phyloP scores from a whole-genome alignment of 345 rosid genomes.

The Populus simonii region DNA sequence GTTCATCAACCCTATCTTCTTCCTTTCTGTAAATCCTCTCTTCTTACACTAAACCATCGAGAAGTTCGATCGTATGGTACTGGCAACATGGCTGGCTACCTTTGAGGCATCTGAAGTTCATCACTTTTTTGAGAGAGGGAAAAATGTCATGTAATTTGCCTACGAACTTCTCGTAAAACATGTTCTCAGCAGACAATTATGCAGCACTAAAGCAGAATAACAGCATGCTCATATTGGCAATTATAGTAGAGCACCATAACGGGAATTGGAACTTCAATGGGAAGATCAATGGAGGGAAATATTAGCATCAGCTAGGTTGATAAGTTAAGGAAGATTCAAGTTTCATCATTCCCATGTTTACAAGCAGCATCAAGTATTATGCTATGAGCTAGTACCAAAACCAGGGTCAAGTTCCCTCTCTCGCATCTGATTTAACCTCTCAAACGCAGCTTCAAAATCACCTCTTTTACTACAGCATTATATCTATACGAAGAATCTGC shows the following conservation, averaged over 20 bases:
- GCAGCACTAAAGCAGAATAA: neutral
- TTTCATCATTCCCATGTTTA: conserved; percentile 30
- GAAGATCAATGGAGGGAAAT: no score
- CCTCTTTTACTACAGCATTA: conserved; percentile 43
- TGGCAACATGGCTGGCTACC: neutral
- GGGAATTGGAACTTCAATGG: neutral
- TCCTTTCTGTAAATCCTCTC: neutral
- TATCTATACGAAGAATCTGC: conserved; percentile 33
- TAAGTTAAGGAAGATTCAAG: no score
- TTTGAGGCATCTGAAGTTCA: neutral
- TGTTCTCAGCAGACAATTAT: neutral
- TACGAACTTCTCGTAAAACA: neutral
- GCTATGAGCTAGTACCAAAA: conserved; percentile 45
- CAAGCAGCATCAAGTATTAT: conserved; percentile 69
- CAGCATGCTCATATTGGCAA: neutral
- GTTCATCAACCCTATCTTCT: neutral
- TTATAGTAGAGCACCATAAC: neutral
- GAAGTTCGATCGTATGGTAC: neutral
- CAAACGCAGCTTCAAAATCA: conserved; percentile 43
- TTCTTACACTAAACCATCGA: neutral
- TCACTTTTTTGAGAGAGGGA: neutral
- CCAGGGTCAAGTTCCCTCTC: conserved; percentile 37
- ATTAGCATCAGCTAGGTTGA: no score
- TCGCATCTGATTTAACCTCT: conserved; percentile 47
- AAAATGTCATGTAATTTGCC: no score